Evolutionary conservation across 352 stramenopile species (phyloP), one percentile per base, ranked within the genome.

Genomic region (Phytophthora meadii): DNA sequence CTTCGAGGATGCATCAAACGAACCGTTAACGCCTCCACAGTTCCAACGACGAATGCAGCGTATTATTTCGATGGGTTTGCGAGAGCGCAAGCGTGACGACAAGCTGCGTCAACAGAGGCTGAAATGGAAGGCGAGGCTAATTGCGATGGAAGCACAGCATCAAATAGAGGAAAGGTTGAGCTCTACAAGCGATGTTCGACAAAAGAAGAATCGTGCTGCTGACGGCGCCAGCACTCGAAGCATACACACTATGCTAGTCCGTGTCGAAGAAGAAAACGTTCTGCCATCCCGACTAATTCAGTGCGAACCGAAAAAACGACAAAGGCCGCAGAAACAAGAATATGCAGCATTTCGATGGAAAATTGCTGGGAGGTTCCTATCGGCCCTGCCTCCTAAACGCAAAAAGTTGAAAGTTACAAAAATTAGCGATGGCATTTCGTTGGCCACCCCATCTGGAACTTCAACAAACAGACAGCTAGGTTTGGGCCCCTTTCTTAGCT

Each of bases 71-170:
- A 34, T 79, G 39, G 77, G 36, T 36, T 61, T 74, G 14, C 39
- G 34, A 5, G 70, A 81, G 11, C 59, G 54, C 7, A 78, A 77
- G 19, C 19, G 34, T 36, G 54, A 77, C 42, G 27, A 47, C 22
- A 66, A 59, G 11, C 14, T 52, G 12, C 71, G 62, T 3, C 61
- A 61, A 68, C 64, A 76, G 17, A 72, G 59, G 7, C 54, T 88
- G 14, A 77, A 77, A 11, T 76, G 70, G 76, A 81, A 81, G 45
- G 74, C 77, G 11, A 69, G 82, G 15, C 44, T 89, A 19, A 81
- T 90, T 19, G 77, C 82, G 32, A 90, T 89, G 79, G 74, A 89
- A 51, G 66, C 65, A 9, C 66, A 74, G 11, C 70, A 86, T 15
- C 79, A 88, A 36, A 61, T 70, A 27, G 61, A 76, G 4, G 64